Evolutionary conservation across 2,329 filamentous ascomycete species (phyloP).

Genomic region (Helotiales sp.): DNA sequence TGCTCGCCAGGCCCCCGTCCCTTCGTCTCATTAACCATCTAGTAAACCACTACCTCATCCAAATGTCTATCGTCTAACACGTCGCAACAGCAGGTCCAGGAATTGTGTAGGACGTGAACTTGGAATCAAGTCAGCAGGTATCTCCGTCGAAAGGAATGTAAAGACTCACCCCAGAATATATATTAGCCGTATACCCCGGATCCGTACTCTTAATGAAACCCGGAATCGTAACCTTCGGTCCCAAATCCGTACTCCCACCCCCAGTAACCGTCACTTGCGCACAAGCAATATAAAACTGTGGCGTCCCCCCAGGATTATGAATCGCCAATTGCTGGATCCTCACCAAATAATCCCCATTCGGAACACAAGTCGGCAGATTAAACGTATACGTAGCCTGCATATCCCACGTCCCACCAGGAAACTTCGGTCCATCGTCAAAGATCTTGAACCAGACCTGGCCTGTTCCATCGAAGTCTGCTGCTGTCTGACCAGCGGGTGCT

Average conservation of each 20-base stretch:
- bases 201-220: slow-evolving; percentile 22
- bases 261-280: slow-evolving; percentile 30
- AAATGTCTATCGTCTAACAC: neutral
- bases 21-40: neutral
- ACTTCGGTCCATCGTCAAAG: slow-evolving; percentile 34
- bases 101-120: slow-evolving; percentile 20
- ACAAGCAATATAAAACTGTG: slow-evolving; percentile 33
- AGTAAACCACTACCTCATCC: neutral
- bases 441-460: slow-evolving; percentile 39
- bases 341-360: slow-evolving; percentile 31
- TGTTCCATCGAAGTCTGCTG: slow-evolving; percentile 35
- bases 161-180: slow-evolving; percentile 10
- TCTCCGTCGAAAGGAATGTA: too few species aligned
- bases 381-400: slow-evolving; percentile 29
- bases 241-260: slow-evolving; percentile 20
- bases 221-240: slow-evolving; percentile 27
- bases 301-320: slow-evolving; percentile 29
- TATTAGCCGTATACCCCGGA: slow-evolving; percentile 18
- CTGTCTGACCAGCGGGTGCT: slow-evolving; percentile 33
- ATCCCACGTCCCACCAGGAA: slow-evolving; percentile 26
- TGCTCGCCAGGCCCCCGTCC: too few species aligned
- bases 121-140: too few species aligned
- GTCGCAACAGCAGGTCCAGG: slow-evolving; percentile 16
- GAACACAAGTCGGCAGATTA: slow-evolving; percentile 27
- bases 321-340: slow-evolving; percentile 31